These are phyloP conservation scores for Colletotrichum shisoi DNA, from an alignment of 2,329 filamentous ascomycete species.

Conservation along the genomic window DNA sequence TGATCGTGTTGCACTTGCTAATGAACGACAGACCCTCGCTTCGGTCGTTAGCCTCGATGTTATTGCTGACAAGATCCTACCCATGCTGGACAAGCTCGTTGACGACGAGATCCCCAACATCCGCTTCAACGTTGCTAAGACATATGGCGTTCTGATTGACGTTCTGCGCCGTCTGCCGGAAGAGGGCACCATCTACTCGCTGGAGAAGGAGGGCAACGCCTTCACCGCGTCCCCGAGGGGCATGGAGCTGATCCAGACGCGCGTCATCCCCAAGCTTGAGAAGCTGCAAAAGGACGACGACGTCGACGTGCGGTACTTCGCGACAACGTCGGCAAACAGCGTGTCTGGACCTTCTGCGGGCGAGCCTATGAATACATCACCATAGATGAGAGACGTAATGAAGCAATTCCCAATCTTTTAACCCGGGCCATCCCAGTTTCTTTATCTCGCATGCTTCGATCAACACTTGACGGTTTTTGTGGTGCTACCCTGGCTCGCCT, in stretches of 20 bases:
- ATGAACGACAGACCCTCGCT: conserved; percentile 76
- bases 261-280: conserved; percentile 87
- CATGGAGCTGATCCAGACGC: conserved; percentile 82
- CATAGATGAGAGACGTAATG: conserved; percentile 64
- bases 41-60: conserved; percentile 92
- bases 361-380: conserved; percentile 71
- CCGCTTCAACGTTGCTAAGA: conserved; percentile 99
- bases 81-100: conserved; percentile 94
- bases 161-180: conserved; percentile 92
- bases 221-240: conserved; percentile 73
- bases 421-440: conserved; percentile 23
- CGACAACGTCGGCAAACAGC: conserved; percentile 80
- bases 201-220: conserved; percentile 78
- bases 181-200: conserved; percentile 81
- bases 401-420: conserved; percentile 61
- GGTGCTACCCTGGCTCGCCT: conserved; percentile 23
- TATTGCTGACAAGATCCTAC: conserved; percentile 90
- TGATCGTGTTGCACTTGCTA: conserved; percentile 43
- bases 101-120: conserved; percentile 98
- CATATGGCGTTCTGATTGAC: conserved; percentile 87
- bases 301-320: conserved; percentile 97
- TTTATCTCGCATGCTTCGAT: conserved; percentile 30
- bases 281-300: conserved; percentile 97
- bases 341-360: conserved; percentile 59
- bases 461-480: conserved; percentile 21